Evolutionary conservation across 148 eudicot species (phyloP).

Genomic region (Vaccinium myrtillus): DNA sequence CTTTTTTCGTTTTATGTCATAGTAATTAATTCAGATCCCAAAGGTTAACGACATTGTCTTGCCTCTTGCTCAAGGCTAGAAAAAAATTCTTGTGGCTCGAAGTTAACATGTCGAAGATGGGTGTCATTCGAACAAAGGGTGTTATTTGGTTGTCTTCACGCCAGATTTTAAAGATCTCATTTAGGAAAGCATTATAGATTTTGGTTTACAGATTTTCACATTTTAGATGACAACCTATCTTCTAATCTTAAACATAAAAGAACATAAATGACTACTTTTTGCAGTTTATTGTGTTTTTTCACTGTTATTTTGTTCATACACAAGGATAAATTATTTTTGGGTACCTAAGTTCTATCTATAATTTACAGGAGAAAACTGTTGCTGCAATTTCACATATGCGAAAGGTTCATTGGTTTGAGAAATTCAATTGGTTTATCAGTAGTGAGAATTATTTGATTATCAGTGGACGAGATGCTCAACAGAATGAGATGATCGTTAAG

Average conservation of each 20-base stretch:
- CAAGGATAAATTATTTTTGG: neutral
- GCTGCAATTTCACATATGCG: conserved; percentile 97
- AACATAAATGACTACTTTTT: neutral
- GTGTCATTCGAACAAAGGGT: neutral
- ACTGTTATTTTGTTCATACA: neutral
- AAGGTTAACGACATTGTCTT: neutral
- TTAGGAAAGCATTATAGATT: neutral
- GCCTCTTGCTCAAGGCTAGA: neutral
- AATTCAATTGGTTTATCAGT: conserved; percentile 96
- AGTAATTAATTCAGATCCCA: neutral
- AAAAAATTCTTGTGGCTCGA: neutral
- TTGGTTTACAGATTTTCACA: too few relatives aligned
- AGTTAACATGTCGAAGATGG: neutral
- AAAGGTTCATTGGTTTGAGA: conserved; percentile 99
- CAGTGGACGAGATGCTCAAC: conserved; percentile 99
- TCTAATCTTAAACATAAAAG: neutral
- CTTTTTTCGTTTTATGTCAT: neutral
- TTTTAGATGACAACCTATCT: too few relatives aligned
- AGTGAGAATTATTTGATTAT: conserved; percentile 94
- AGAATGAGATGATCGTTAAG: conserved; percentile 98
- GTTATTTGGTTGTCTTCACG: neutral
- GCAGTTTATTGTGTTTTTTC: neutral
- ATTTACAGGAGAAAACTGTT: conserved; percentile 84
- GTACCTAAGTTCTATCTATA: conserved; percentile 11
- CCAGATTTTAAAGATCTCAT: neutral